Evolutionary conservation across 169 alveolate species (phyloP).

Genomic region (Plasmodium malariae): DNA sequence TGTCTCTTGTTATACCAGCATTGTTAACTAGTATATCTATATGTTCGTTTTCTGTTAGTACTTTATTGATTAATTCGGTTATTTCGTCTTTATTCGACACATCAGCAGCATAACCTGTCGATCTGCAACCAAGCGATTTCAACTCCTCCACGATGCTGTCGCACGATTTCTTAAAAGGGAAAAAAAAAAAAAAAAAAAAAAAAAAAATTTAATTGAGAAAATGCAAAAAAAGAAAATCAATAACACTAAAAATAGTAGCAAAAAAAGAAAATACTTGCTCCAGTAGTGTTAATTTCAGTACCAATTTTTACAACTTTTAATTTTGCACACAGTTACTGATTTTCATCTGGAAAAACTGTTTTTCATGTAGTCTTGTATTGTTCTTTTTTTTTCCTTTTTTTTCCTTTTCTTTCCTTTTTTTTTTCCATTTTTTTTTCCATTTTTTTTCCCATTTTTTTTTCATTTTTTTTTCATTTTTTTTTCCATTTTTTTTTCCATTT

Average conservation of each 20-base stretch:
- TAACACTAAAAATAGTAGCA: too few species aligned
- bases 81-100: slow-evolving; percentile 78
- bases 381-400: too few species aligned
- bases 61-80: slow-evolving; percentile 56
- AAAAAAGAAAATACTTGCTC: too few species aligned
- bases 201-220: too few species aligned
- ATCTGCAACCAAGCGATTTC: slow-evolving; percentile 52
- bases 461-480: background rate
- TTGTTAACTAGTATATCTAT: slow-evolving; percentile 93
- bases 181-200: too few species aligned
- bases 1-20: slow-evolving; percentile 94
- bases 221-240: too few species aligned
- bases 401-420: too few species aligned
- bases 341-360: too few species aligned
- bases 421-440: too few species aligned
- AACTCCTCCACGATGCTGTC: slow-evolving; percentile 79
- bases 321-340: background rate
- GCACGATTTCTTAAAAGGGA: slow-evolving; percentile 77
- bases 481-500: background rate
- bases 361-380: too few species aligned
- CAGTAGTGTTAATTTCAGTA: too few species aligned
- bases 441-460: background rate
- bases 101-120: slow-evolving; percentile 80
- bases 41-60: slow-evolving; percentile 79
- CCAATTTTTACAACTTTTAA: too few species aligned